Evolutionary conservation across 805 yeast species (phyloP), one percentile per base, ranked within the genome.

Genomic region (Starmerella floris): DNA sequence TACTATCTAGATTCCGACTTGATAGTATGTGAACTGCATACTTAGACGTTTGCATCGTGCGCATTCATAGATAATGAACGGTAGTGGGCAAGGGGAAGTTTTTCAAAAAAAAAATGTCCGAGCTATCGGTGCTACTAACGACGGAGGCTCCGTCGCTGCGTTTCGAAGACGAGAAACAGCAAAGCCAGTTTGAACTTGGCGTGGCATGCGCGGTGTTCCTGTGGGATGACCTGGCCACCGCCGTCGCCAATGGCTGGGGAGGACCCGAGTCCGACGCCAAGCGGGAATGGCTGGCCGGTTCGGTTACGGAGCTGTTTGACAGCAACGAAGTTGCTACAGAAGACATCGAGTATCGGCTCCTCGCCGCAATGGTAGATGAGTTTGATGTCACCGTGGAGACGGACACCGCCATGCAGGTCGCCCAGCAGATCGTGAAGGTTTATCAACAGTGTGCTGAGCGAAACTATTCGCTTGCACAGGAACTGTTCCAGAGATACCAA

Each of bases 191-290:
- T 56, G 97, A 88, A 62, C 70, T 91, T 13, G 98, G 96, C 10
- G 87, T 83, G 1, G 79, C 95, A 25, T 81, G 87, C 94, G 77
- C 82, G 28, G 63, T 91, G n/a, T 76, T 87, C 60, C 70, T 72
- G 45, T 91, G 98, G 98, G 91, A 85, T 46, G 85, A 81, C 21
- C 65, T 91, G 40, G 70, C 73, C 37, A 79, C 82, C 1, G 98
- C 98, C 0, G 97, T 91, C 9, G 93, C 76, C 5, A 84, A 83
- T 59, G 67, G 70, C 25, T 91, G 98, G 97, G 99, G 98, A 46
- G 99, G 98, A 1, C 77, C 95, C 13, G 81, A 83, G 28, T 79
- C 94, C 13, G 74, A 71, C 0, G 96, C 83, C 30, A 91, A 91
- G 61, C 71, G 99, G 56, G 98, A 91, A 59, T 91, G 98, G 98